Evolutionary conservation across 352 stramenopile species (phyloP).

Genomic region (Phytophthora aleatoria): DNA sequence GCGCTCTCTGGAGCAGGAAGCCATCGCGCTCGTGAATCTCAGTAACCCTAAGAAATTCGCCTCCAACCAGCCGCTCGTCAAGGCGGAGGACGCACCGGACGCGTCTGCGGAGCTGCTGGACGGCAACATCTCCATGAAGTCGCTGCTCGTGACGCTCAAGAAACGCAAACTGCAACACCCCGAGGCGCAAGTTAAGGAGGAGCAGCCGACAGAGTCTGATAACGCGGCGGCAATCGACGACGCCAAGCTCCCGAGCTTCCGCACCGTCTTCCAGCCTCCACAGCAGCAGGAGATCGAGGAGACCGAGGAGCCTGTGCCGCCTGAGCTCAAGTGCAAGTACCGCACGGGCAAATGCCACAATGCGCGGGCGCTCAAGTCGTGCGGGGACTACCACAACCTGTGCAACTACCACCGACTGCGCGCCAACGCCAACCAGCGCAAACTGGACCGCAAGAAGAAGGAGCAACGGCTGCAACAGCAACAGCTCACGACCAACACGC

Average conservation of each 20-base stretch:
- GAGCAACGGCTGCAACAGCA: constrained; percentile 55
- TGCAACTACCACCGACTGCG: constrained; percentile 84
- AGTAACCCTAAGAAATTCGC: constrained; percentile 41
- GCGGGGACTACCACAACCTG: constrained; percentile 81
- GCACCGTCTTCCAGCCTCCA: constrained; percentile 58
- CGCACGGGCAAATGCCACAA: constrained; percentile 84
- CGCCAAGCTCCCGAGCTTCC: constrained; percentile 65
- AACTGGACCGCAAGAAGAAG: constrained; percentile 87
- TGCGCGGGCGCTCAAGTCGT: constrained; percentile 72
- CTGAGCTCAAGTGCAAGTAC: constrained; percentile 80
- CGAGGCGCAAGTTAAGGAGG: constrained; percentile 3
- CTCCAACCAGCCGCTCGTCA: constrained; percentile 21
- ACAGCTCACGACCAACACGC: constrained; percentile 32
- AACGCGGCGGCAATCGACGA: constrained; percentile 8
- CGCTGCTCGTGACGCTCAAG: constrained; percentile 69
- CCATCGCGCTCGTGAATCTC: constrained; percentile 73
- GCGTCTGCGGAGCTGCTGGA: constrained; percentile 29
- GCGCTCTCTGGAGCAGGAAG: constrained; percentile 61
- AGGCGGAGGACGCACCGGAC: constrained; percentile 8
- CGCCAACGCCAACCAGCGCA: constrained; percentile 83
- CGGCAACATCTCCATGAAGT: constrained; percentile 71
- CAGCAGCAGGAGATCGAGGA: constrained; percentile 6
- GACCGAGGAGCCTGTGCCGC: constrained; percentile 20
- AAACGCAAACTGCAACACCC: constrained; percentile 51
- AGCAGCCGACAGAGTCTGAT: constrained; percentile 6